phyloP scores from a whole-genome alignment of 202 grass and related monocot genomes.

The Panicum virgatum region DNA sequence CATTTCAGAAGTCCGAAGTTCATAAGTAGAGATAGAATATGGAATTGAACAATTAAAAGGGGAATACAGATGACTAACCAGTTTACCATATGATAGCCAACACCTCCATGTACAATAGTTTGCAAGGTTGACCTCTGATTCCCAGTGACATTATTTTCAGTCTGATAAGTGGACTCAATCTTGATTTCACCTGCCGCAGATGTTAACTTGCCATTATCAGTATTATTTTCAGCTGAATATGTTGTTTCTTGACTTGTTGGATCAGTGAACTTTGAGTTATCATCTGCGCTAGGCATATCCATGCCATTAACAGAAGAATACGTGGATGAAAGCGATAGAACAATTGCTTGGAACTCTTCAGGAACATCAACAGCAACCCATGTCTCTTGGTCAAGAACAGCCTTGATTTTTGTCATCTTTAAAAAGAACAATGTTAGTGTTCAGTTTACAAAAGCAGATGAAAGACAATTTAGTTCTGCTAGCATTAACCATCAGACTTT shows the following conservation, averaged over 20 bases:
- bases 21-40: slow-evolving; percentile 11
- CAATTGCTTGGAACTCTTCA: slow-evolving; percentile 94
- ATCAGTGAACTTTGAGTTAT: slow-evolving; percentile 51
- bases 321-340: slow-evolving; percentile 74
- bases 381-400: slow-evolving; percentile 97
- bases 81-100: slow-evolving; percentile 99
- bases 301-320: slow-evolving; percentile 67
- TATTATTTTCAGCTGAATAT: slow-evolving; percentile 51
- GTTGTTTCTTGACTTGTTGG: slow-evolving; percentile 46
- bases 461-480: background rate
- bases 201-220: slow-evolving; percentile 56
- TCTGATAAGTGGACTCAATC: slow-evolving; percentile 59
- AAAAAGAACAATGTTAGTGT: slow-evolving; percentile 42
- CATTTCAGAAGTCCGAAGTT: slow-evolving; percentile 6
- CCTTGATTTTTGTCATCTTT: slow-evolving; percentile 99
- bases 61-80: slow-evolving; percentile 79
- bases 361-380: slow-evolving; percentile 93
- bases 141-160: slow-evolving; percentile 52
- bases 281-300: slow-evolving; percentile 52
- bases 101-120: slow-evolving; percentile 85
- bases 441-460: slow-evolving; percentile 30
- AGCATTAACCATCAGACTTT: background rate
- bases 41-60: slow-evolving; percentile 27
- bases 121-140: slow-evolving; percentile 57
- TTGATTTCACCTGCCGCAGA: slow-evolving; percentile 48